phyloP scores from a whole-genome alignment of 2,329 filamentous ascomycete genomes.

The Ilyonectria mors-panacis region DNA sequence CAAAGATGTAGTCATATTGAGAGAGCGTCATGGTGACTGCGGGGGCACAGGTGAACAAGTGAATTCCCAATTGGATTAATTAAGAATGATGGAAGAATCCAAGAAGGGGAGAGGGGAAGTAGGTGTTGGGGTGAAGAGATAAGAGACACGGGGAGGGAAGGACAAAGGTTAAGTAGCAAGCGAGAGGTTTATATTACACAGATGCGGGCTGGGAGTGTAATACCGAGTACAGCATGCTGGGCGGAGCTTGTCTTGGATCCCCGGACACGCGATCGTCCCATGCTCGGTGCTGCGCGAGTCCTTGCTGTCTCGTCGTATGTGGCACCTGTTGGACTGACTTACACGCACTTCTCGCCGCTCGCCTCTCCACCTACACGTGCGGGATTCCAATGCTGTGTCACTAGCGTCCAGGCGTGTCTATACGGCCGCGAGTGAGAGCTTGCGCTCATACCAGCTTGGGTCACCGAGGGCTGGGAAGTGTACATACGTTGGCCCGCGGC shows the following conservation, averaged over 20 bases:
- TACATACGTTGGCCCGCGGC: background rate
- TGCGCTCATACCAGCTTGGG: slow-evolving; percentile 23
- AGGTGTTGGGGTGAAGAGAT: slow-evolving; percentile 5
- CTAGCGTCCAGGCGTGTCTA: background rate
- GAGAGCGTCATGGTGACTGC: slow-evolving; percentile 24
- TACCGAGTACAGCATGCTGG: background rate
- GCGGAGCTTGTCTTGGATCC: background rate
- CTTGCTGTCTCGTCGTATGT: background rate
- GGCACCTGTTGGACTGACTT: background rate
- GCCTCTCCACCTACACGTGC: background rate
- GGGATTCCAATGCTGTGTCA: background rate
- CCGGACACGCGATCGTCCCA: background rate
- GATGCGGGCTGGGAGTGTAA: background rate
- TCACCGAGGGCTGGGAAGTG: slow-evolving; percentile 7
- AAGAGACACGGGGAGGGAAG: slow-evolving; percentile 13
- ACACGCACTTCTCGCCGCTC: background rate
- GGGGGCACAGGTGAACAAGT: slow-evolving; percentile 8
- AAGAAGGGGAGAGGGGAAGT: background rate
- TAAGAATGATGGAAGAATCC: background rate
- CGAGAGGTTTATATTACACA: slow-evolving; percentile 26
- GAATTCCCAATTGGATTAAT: background rate
- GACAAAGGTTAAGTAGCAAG: slow-evolving; percentile 19
- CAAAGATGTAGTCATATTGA: slow-evolving; percentile 72
- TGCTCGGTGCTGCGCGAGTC: background rate
- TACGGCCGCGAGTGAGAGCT: slow-evolving; percentile 1